phyloP scores from a whole-genome alignment of 2,329 filamentous ascomycete species.

The Hortaea sp. region DNA sequence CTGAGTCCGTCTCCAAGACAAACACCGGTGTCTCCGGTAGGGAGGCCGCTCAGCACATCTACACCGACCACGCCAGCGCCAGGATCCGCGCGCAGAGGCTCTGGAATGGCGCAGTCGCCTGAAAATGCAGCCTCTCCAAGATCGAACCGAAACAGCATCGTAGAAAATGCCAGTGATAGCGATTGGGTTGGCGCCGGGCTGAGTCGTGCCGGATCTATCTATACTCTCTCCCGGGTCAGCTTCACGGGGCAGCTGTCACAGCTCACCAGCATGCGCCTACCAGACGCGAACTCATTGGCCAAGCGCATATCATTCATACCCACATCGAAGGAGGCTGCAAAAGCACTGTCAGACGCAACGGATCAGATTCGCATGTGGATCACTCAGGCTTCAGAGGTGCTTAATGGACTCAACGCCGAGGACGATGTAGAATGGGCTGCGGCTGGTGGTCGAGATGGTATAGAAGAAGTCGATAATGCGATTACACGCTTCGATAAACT shows the following conservation, averaged over 20 bases:
- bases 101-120: not conserved
- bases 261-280: conserved; percentile 79
- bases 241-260: conserved; percentile 91
- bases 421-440: conserved; percentile 96
- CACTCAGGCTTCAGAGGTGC: conserved; percentile 78
- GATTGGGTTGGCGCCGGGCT: conserved; percentile 58
- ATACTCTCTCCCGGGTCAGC: conserved; percentile 82
- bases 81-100: not conserved
- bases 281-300: conserved; percentile 73
- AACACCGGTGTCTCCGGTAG: conserved; percentile 4
- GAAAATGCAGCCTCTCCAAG: conserved; percentile 2
- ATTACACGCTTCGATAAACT: conserved; percentile 79
- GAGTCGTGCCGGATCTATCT: conserved; percentile 72
- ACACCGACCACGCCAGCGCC: conserved; percentile 29
- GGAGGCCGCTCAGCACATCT: not conserved
- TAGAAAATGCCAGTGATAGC: conserved; percentile 38
- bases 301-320: conserved; percentile 76
- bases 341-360: conserved; percentile 73
- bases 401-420: conserved; percentile 81
- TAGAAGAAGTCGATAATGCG: conserved; percentile 57
- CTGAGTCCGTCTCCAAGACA: conserved; percentile 17
- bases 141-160: conserved; percentile 5
- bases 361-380: conserved; percentile 95
- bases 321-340: conserved; percentile 72
- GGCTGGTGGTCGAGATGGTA: conserved; percentile 73